Evolutionary conservation across 2,329 filamentous ascomycete species (phyloP).

Genomic region (Domatiomyces globalis): DNA sequence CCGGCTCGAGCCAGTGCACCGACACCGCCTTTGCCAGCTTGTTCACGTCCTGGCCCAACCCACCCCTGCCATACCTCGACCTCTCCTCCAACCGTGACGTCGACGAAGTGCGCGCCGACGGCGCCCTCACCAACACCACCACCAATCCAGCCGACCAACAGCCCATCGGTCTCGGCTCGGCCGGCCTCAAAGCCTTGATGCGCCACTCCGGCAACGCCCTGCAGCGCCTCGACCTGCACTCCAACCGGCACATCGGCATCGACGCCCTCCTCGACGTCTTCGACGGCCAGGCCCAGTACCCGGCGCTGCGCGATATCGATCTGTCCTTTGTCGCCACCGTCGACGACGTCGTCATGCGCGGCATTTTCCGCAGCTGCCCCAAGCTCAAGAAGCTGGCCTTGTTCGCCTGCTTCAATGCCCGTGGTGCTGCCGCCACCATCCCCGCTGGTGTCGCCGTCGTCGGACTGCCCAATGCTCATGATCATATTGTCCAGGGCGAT

Average conservation of each 20-base stretch:
- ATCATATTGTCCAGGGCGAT: slow-evolving; percentile 31
- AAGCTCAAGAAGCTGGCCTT: slow-evolving; percentile 41
- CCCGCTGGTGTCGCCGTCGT: slow-evolving; percentile 46
- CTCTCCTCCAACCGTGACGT: slow-evolving; percentile 47
- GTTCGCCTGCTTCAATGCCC: slow-evolving; percentile 49
- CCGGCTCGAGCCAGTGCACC: slow-evolving; percentile 59
- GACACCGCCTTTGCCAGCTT: slow-evolving; percentile 59
- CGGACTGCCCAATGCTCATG: slow-evolving; percentile 44
- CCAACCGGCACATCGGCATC: slow-evolving; percentile 65
- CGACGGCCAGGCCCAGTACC: slow-evolving; percentile 47
- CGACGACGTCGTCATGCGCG: slow-evolving; percentile 31
- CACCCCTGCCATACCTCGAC: slow-evolving; percentile 55
- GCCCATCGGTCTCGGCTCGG: slow-evolving; percentile 56
- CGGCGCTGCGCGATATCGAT: slow-evolving; percentile 56
- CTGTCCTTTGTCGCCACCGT: slow-evolving; percentile 49
- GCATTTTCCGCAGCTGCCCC: slow-evolving; percentile 34
- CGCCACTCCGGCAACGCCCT: slow-evolving; percentile 58
- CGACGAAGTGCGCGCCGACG: not conserved
- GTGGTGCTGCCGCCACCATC: slow-evolving; percentile 42
- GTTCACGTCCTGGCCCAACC: slow-evolving; percentile 51
- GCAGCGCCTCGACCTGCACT: slow-evolving; percentile 59
- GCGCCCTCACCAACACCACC: not conserved
- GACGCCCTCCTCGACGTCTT: slow-evolving; percentile 65
- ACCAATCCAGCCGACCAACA: slow-evolving; percentile 31
- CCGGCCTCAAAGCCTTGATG: slow-evolving; percentile 72